Evolutionary conservation across 768 basidiomycete genomes (phyloP), one percentile per base, ranked within the genome.

Genomic region (Trametes meyenii): DNA sequence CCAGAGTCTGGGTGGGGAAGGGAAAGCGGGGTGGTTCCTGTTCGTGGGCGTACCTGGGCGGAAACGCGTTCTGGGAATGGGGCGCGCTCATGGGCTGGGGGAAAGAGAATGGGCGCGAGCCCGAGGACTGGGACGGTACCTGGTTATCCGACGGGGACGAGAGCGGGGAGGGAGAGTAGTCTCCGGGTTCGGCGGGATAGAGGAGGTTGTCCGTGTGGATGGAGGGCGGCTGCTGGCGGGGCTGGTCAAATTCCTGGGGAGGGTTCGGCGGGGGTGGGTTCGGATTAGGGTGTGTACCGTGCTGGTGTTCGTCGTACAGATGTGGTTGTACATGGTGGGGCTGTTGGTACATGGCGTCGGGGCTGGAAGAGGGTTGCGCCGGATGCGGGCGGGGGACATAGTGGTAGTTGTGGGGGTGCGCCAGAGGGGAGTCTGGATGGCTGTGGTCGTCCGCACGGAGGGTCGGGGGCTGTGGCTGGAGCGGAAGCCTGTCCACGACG

Each of bases 1-100:
- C 85, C 59, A 81, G 73, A 64, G 78, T 70, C 59, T 76, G 64
- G 43, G 55, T 59, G 33, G 48, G 12, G 60, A 50, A 60, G 35
- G 59, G 64, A 33, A 55, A 43, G 59, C 60, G 58, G 36, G 55
- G 42, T 7, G 58, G 39, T 21, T 38, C 38, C 23, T 59, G 39
- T 16, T 58, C 49, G 44, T 52, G 14, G 8, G 50, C 56, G 38
- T 54, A 63, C 51, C 55, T 45, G 35, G 54, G 55, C 35, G 56
- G 58, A 35, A 64, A 64, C 49, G 65, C 64, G 63, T 61, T 46
- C 60, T 62, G 57, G 38, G 58, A 13, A 59, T 67, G 64, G 35
- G 62, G 67, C 40, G 63, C 66, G 50, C 52, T 70, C 70, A 61
- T 64, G 21, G 52, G 55, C 44, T 58, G 55, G 26, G 58, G 62